Percentiles rank a stretch among this genome's conserved stretches.
Evolutionary conservation across 352 stramenopile genomes (phyloP).

Genomic region (Albugo candida): DNA sequence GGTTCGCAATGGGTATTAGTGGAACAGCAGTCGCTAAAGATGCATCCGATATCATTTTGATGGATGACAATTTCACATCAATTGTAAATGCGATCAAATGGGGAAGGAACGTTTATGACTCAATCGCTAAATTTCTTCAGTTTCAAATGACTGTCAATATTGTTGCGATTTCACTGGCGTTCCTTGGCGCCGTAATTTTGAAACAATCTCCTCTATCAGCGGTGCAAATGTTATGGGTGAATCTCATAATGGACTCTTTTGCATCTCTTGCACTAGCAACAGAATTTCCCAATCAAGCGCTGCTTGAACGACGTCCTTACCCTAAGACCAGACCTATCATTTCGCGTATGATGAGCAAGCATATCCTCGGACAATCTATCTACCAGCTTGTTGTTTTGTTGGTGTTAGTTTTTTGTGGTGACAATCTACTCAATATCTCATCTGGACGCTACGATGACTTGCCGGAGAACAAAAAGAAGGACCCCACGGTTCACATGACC

Average conservation of each 20-base stretch:
- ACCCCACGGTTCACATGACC: conserved; percentile 52
- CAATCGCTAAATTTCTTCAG: conserved; percentile 95
- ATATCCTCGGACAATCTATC: conserved; percentile 84
- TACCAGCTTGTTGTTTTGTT: conserved; percentile 86
- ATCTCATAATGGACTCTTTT: conserved; percentile 98
- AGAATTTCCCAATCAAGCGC: conserved; percentile 70
- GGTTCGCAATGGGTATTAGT: conserved; percentile 93
- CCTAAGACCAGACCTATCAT: conserved; percentile 84
- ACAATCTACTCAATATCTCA: conserved; percentile 19
- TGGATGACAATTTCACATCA: conserved; percentile 94
- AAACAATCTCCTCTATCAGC: conserved; percentile 81
- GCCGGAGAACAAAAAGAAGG: conserved; percentile 11
- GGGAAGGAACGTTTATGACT: conserved; percentile 92
- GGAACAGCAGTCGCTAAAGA: conserved; percentile 91
- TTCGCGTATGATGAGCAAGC: conserved; percentile 87
- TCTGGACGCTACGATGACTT: conserved; percentile 27
- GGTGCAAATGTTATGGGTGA: conserved; percentile 96
- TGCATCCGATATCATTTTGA: conserved; percentile 90
- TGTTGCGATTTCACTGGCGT: conserved; percentile 84
- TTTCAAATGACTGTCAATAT: conserved; percentile 97
- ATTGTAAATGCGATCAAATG: conserved; percentile 93
- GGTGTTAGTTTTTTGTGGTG: conserved; percentile 65
- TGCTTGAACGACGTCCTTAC: conserved; percentile 87
- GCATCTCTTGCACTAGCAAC: conserved; percentile 92
- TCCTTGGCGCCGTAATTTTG: conserved; percentile 68